These are phyloP conservation scores for Rhizophagus clarus DNA, from an alignment of 192 early-diverging fungal genomes.

Conservation along the genomic window DNA sequence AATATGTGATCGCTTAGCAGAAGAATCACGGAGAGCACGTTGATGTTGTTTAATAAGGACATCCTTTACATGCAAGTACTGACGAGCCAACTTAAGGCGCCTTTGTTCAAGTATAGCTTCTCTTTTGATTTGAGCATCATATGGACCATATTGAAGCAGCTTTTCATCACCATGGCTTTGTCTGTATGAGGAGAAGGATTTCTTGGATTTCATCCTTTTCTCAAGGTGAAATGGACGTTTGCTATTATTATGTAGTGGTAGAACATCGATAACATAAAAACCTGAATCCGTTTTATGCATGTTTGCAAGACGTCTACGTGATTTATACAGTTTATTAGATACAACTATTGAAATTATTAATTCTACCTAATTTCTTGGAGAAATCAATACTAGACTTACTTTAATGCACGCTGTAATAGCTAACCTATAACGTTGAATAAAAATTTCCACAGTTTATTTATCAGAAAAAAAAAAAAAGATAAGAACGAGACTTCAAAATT, in stretches of 20 bases:
- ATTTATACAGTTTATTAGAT: background rate
- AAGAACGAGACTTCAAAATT: too few species aligned
- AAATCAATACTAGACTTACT: too few species aligned
- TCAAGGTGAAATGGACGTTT: slow-evolving; percentile 55
- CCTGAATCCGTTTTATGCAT: slow-evolving; percentile 50
- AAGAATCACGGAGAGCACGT: slow-evolving; percentile 23
- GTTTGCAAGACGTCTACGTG: background rate
- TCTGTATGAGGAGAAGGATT: slow-evolving; percentile 18
- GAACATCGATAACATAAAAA: slow-evolving; percentile 56
- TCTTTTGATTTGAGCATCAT: slow-evolving; percentile 33
- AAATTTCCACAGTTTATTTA: too few species aligned
- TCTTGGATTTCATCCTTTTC: slow-evolving; percentile 38
- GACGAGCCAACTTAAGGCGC: slow-evolving; percentile 33
- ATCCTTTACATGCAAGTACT: slow-evolving; percentile 27
- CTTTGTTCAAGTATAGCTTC: slow-evolving; percentile 32
- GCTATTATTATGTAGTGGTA: slow-evolving; percentile 46
- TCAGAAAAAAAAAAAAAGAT: too few species aligned
- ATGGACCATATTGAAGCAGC: background rate
- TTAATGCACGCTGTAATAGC: too few species aligned
- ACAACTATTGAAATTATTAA: too few species aligned
- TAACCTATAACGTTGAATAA: too few species aligned
- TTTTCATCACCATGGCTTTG: slow-evolving; percentile 7
- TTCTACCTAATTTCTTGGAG: too few species aligned
- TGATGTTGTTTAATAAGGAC: slow-evolving; percentile 29
- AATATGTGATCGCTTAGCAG: slow-evolving; percentile 27